Evolutionary conservation across 2,329 filamentous ascomycete genomes (phyloP).

Genomic region (Neopestalotiopsis rosae): DNA sequence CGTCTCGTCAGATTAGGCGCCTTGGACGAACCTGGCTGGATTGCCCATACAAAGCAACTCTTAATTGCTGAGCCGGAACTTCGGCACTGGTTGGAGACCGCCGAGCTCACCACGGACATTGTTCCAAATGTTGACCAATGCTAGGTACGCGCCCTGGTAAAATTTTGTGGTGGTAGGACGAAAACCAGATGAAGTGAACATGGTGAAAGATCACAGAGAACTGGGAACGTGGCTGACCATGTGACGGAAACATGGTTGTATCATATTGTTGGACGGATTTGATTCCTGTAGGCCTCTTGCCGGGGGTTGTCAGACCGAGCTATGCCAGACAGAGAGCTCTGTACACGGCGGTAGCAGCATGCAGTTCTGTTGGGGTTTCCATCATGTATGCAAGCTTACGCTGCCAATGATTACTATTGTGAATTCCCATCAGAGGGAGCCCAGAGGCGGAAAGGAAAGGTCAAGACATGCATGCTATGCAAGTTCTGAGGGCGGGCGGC

Average conservation of each 20-base stretch:
- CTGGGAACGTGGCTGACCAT: background rate
- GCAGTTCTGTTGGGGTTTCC: background rate
- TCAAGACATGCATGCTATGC: background rate
- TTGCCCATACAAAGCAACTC: background rate
- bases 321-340: background rate
- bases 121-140: slow-evolving; percentile 3
- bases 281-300: background rate
- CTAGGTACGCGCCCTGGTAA: background rate
- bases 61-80: background rate
- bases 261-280: background rate
- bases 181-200: background rate
- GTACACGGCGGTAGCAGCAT: background rate
- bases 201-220: background rate
- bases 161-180: background rate
- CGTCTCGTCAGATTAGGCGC: background rate
- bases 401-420: background rate
- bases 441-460: background rate
- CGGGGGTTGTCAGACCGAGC: background rate
- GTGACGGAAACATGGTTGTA: background rate
- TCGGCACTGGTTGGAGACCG: slow-evolving; percentile 6
- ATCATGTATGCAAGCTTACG: background rate
- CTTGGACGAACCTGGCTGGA: background rate
- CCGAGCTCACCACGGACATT: background rate
- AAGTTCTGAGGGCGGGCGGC: background rate
- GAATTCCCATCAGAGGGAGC: background rate